Percentiles rank a stretch among this genome's conserved stretches.
Conservation (phyloP, 805 yeast species). For the Suhomyces canberraensis region DNA sequence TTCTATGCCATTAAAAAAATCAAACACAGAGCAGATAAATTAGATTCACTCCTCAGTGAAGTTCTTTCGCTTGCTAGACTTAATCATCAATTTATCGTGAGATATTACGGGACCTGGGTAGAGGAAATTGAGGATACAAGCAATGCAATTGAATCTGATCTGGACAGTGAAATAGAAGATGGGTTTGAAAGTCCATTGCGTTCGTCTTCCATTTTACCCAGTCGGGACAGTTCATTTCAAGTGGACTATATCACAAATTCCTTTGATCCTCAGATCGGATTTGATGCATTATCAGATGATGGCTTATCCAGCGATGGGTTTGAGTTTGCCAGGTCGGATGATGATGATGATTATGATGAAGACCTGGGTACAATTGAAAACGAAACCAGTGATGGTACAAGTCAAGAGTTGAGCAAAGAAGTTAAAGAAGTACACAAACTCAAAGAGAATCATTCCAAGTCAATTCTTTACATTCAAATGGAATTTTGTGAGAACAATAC, state of each 20-base stretch:
- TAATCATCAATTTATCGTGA: constrained; percentile 92
- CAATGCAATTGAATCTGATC: constrained; percentile 10
- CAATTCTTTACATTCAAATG: constrained; percentile 93
- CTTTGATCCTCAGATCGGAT: constrained; percentile 54
- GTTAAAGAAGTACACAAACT: background rate
- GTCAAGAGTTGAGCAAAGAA: background rate
- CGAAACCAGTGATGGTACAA: background rate
- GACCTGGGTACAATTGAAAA: constrained; percentile 5
- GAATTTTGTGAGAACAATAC: constrained; percentile 97
- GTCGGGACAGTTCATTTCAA: constrained; percentile 26
- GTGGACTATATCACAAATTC: constrained; percentile 73
- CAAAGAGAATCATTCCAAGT: constrained; percentile 18
- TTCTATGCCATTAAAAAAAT: constrained; percentile 93
- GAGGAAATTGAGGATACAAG: constrained; percentile 56
- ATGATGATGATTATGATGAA: constrained; percentile 4
- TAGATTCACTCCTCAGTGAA: constrained; percentile 81
- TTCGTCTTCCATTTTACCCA: constrained; percentile 15
- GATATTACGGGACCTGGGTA: constrained; percentile 97
- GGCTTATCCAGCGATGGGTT: constrained; percentile 23
- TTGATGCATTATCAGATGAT: constrained; percentile 38
- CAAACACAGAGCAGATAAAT: constrained; percentile 73
- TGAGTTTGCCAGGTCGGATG: constrained; percentile 31
- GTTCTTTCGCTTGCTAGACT: constrained; percentile 88
- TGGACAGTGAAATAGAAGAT: constrained; percentile 10
- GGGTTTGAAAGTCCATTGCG: constrained; percentile 22